Conservation (phyloP, 1,139 yeast species). For the Pichia sp. region DNA sequence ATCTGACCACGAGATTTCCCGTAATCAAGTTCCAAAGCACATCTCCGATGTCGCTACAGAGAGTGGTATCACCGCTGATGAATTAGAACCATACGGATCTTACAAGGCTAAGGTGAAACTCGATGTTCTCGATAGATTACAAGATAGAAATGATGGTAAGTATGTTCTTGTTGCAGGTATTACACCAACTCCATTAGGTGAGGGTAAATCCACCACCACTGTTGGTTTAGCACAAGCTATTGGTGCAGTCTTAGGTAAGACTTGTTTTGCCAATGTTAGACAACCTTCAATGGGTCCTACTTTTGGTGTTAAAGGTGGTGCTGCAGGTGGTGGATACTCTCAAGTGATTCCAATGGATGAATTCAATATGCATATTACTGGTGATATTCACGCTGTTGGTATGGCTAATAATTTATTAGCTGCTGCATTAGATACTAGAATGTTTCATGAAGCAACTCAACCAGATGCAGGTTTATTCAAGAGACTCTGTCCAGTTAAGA, state of each 20-base stretch:
- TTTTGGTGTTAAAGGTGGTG: conserved; percentile 98
- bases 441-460: conserved; percentile 95
- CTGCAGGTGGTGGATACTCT: conserved; percentile 99
- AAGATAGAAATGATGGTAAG: conserved; percentile 68
- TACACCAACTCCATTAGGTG: conserved; percentile 98
- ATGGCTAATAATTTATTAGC: conserved; percentile 95
- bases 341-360: conserved; percentile 99
- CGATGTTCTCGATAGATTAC: conserved; percentile 64
- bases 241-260: conserved; percentile 84
- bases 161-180: conserved; percentile 94
- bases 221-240: conserved; percentile 95
- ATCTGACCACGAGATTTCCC: conserved; percentile 85
- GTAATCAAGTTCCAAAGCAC: conserved; percentile 83
- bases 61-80: conserved; percentile 73
- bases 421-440: conserved; percentile 96
- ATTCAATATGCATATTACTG: conserved; percentile 96
- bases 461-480: conserved; percentile 80
- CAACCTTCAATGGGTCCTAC: conserved; percentile 99
- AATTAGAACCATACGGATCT: conserved; percentile 87
- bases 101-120: conserved; percentile 88
- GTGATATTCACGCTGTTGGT: conserved; percentile 95
- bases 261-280: conserved; percentile 91
- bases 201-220: conserved; percentile 96
- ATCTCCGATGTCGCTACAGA: conserved; percentile 78
- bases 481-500: conserved; percentile 82